phyloP scores from a whole-genome alignment of 2,329 filamentous ascomycete species.

The Metarhizium robertsii region DNA sequence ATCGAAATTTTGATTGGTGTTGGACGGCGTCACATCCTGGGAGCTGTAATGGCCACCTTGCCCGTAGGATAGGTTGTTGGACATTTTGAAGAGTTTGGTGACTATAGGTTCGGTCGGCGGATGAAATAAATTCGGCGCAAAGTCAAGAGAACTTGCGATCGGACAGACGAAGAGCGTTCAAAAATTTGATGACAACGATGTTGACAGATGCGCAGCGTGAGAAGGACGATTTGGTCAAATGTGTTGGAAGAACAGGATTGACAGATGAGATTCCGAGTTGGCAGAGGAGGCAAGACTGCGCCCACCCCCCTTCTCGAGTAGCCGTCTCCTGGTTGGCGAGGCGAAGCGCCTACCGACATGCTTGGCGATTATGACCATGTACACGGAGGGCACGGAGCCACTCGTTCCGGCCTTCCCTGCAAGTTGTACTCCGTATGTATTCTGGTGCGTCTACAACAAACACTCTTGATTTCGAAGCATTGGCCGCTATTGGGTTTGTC shows the following conservation, averaged over 20 bases:
- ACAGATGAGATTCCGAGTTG: constrained; percentile 12
- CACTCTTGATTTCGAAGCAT: no score
- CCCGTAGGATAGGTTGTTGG: constrained; percentile 6
- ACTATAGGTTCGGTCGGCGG: constrained; percentile 7
- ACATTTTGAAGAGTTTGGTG: constrained; percentile 2
- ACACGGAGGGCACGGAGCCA: constrained; percentile 13
- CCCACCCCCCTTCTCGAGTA: constrained; percentile 5
- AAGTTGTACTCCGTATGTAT: not conserved
- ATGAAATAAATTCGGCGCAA: constrained; percentile 9
- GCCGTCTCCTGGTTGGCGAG: constrained; percentile 14
- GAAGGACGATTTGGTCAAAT: not conserved
- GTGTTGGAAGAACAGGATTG: not conserved
- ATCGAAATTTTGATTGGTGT: not conserved
- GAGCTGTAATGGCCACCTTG: constrained; percentile 5
- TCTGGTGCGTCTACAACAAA: no score
- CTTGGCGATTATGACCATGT: constrained; percentile 13
- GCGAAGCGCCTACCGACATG: constrained; percentile 17
- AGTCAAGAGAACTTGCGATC: not conserved
- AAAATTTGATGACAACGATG: not conserved
- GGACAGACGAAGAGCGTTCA: not conserved
- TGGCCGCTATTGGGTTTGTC: not conserved
- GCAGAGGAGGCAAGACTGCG: constrained; percentile 6
- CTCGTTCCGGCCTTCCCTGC: constrained; percentile 6
- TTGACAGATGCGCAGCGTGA: not conserved
- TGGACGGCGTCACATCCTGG: constrained; percentile 3